A percentile compares a stretch with the other conserved stretches of the same genome.
These are phyloP conservation scores for Peniophora sp. DNA, from an alignment of 1,284 basidiomycete genomes.

Conservation along the genomic window DNA sequence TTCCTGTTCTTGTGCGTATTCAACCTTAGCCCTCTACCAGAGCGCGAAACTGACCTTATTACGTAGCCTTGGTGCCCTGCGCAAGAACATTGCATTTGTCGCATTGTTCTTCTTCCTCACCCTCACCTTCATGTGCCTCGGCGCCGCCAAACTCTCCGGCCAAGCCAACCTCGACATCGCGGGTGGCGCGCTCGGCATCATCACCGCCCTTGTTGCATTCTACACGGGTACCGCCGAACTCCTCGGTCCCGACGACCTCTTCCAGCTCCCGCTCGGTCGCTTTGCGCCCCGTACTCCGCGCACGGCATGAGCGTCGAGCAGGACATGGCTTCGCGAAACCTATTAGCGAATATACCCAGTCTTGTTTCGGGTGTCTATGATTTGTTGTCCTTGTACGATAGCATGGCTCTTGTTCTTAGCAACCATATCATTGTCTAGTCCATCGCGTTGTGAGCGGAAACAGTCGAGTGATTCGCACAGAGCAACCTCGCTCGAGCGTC, in stretches of 20 bases:
- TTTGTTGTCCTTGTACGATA: too few species aligned
- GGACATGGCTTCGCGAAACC: too few species aligned
- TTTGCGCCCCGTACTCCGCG: slow-evolving; percentile 6
- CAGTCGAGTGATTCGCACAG: too few species aligned
- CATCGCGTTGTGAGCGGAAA: too few species aligned
- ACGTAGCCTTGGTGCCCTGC: slow-evolving; percentile 53
- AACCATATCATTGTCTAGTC: too few species aligned
- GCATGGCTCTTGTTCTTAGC: too few species aligned
- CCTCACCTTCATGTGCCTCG: slow-evolving; percentile 51
- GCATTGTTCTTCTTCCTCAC: slow-evolving; percentile 70
- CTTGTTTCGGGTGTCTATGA: too few species aligned
- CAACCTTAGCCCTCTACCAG: neutral
- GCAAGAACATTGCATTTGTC: slow-evolving; percentile 60
- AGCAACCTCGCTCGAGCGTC: too few species aligned
- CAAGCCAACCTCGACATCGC: slow-evolving; percentile 9
- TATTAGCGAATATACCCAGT: too few species aligned
- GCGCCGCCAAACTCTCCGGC: slow-evolving; percentile 33
- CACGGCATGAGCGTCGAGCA: neutral
- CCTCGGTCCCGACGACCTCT: slow-evolving; percentile 41
- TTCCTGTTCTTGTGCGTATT: slow-evolving; percentile 47
- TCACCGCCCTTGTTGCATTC: slow-evolving; percentile 63
- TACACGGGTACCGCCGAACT: slow-evolving; percentile 61
- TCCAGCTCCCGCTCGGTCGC: slow-evolving; percentile 44
- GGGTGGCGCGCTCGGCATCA: slow-evolving; percentile 68
- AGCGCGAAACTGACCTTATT: neutral